These are phyloP conservation scores for Peronosclerospora sorghi DNA, from an alignment of 352 stramenopile genomes.

Conservation along the genomic window DNA sequence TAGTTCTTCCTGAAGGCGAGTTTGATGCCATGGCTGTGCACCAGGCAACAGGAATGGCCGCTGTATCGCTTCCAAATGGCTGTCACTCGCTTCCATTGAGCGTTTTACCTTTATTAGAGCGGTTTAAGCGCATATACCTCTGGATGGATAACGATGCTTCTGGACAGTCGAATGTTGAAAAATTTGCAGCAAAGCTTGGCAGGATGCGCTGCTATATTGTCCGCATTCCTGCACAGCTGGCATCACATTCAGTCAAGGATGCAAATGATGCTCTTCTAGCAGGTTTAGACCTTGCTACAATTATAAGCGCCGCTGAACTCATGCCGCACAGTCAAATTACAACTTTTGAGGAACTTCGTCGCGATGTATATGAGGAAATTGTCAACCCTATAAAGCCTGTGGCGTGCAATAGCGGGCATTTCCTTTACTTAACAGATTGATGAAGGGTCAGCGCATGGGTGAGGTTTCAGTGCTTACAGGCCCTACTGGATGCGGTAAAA, in stretches of 20 bases:
- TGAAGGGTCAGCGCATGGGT: conserved; percentile 95
- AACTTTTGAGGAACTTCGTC: conserved; percentile 87
- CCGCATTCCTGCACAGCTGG: conserved; percentile 33
- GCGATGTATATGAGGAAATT: conserved; percentile 92
- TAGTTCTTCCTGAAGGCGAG: conserved; percentile 97
- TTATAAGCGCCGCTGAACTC: conserved; percentile 73
- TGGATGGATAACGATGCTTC: conserved; percentile 98
- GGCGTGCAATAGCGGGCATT: conserved; percentile 90
- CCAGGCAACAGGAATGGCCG: conserved; percentile 88
- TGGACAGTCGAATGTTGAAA: conserved; percentile 91
- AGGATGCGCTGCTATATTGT: conserved; percentile 88
- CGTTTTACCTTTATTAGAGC: conserved; percentile 92
- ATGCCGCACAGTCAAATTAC: conserved; percentile 91
- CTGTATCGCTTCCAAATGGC: conserved; percentile 95
- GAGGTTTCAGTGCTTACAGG: conserved; percentile 98
- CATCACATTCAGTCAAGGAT: conserved; percentile 86
- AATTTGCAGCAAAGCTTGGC: conserved; percentile 95
- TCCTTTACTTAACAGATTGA: conserved; percentile 89
- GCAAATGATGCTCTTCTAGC: conserved; percentile 95
- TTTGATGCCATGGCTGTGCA: conserved; percentile 96
- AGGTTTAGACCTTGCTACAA: conserved; percentile 79
- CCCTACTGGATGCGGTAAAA: conserved; percentile 93
- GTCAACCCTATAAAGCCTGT: conserved; percentile 90
- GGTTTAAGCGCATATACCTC: conserved; percentile 95
- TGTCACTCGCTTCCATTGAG: conserved; percentile 91